These are phyloP conservation scores for Malassezia arunalokei DNA, from an alignment of 1,284 basidiomycete genomes.

Conservation along the genomic window DNA sequence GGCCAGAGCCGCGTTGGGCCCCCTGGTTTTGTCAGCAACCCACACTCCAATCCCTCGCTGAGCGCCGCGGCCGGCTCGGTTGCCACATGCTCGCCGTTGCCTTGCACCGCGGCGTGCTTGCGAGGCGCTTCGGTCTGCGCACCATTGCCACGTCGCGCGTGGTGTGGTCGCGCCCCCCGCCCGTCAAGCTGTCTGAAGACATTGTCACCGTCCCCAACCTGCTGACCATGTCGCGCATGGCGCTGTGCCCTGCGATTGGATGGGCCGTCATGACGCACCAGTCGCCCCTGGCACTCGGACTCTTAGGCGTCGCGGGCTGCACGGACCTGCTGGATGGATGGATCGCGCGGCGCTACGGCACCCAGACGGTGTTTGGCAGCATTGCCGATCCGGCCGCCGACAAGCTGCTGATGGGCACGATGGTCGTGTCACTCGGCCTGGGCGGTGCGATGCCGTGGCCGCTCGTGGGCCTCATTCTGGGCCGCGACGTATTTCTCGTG, in stretches of 20 bases:
- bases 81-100: too few species aligned
- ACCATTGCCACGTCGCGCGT: not conserved
- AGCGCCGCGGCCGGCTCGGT: too few species aligned
- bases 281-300: conserved; percentile 63
- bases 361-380: conserved; percentile 67
- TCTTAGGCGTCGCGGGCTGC: conserved; percentile 76
- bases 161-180: not conserved
- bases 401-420: conserved; percentile 87
- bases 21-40: not conserved
- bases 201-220: conserved; percentile 69
- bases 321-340: conserved; percentile 87
- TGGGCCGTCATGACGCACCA: conserved; percentile 80
- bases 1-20: not conserved
- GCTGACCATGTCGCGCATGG: conserved; percentile 72
- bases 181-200: conserved; percentile 1
- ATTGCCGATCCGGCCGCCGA: conserved; percentile 95
- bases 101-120: too few species aligned
- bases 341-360: conserved; percentile 67
- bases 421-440: conserved; percentile 73
- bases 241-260: conserved; percentile 75
- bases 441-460: conserved; percentile 73
- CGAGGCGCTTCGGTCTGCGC: not conserved
- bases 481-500: conserved; percentile 73
- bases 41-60: too few species aligned
- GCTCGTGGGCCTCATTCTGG: conserved; percentile 72